Evolutionary conservation across 2,329 filamentous ascomycete genomes (phyloP).

Genomic region (Beauveria brongniartii): DNA sequence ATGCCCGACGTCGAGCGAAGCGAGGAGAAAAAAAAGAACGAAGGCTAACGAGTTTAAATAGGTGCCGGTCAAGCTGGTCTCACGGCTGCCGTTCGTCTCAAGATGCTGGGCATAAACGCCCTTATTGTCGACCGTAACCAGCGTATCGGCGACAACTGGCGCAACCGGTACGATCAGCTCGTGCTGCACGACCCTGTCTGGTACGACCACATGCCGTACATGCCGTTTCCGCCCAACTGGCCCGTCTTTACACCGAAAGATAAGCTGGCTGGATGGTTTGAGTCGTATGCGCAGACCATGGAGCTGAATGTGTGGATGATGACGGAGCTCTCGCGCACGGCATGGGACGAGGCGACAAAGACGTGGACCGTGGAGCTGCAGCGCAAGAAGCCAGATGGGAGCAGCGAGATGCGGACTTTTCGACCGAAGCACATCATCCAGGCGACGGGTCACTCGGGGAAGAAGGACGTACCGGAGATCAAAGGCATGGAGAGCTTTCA

Average conservation of each 20-base stretch:
- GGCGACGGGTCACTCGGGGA: conserved; percentile 60
- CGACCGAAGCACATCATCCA: conserved; percentile 57
- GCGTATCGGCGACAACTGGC: conserved; percentile 46
- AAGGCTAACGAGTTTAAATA: conserved; percentile 13
- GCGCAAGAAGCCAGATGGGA: conserved; percentile 40
- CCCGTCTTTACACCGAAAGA: conserved; percentile 61
- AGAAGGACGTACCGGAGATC: conserved; percentile 52
- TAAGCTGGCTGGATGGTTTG: conserved; percentile 57
- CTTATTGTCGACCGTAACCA: conserved; percentile 37
- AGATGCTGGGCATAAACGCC: conserved; percentile 35
- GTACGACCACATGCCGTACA: conserved; percentile 50
- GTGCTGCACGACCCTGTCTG: conserved; percentile 58
- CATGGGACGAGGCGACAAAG: conserved; percentile 41
- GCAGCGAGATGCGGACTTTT: conserved; percentile 43
- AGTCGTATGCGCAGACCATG: conserved; percentile 50
- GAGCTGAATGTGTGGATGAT: conserved; percentile 58
- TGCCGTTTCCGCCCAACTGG: conserved; percentile 53
- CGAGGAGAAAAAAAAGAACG: neutral
- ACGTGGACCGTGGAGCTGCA: conserved; percentile 46
- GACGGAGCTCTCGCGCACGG: conserved; percentile 39
- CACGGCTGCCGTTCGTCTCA: conserved; percentile 36
- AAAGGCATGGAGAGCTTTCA: conserved; percentile 49
- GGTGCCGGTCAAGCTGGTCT: conserved; percentile 35
- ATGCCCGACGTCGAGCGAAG: neutral
- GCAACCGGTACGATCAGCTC: conserved; percentile 45